Conservation (phyloP, 2,329 filamentous ascomycete species). For the Colletotrichum lini region DNA sequence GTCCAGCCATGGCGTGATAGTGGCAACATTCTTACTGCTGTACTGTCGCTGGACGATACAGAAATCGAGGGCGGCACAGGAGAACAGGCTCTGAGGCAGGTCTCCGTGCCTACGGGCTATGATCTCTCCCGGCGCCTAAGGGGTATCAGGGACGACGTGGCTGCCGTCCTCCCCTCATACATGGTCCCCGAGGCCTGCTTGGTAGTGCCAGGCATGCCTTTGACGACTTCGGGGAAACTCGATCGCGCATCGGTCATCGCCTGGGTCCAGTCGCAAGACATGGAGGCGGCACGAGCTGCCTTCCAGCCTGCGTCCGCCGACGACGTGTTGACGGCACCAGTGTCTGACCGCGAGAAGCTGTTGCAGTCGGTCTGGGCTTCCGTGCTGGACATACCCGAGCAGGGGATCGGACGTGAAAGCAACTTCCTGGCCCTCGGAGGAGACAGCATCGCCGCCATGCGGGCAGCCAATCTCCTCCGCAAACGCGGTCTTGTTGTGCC, state of each 20-base stretch:
- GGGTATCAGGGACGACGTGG: background rate
- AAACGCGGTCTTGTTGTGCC: background rate
- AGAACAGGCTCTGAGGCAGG: background rate
- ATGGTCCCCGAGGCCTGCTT: conserved; percentile 5
- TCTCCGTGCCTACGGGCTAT: background rate
- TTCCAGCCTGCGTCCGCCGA: background rate
- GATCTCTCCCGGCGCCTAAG: background rate
- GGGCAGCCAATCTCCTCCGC: background rate
- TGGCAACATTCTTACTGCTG: background rate
- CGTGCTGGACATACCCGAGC: background rate
- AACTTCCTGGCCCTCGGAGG: conserved; percentile 9
- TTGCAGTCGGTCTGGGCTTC: conserved; percentile 12
- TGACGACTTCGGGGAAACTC: conserved; percentile 2
- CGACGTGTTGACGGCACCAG: background rate
- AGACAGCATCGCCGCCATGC: conserved; percentile 16
- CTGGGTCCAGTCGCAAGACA: conserved; percentile 1
- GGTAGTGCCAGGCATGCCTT: background rate
- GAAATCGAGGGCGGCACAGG: background rate
- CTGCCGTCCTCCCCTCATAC: background rate
- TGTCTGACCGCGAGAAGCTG: background rate
- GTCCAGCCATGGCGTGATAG: background rate
- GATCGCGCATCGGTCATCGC: conserved; percentile 1
- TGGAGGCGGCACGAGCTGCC: conserved; percentile 1
- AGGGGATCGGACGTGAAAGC: background rate
- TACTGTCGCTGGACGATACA: background rate